Evolutionary conservation across 495 filamentous ascomycete species (phyloP).

Genomic region (Daldinia loculata): DNA sequence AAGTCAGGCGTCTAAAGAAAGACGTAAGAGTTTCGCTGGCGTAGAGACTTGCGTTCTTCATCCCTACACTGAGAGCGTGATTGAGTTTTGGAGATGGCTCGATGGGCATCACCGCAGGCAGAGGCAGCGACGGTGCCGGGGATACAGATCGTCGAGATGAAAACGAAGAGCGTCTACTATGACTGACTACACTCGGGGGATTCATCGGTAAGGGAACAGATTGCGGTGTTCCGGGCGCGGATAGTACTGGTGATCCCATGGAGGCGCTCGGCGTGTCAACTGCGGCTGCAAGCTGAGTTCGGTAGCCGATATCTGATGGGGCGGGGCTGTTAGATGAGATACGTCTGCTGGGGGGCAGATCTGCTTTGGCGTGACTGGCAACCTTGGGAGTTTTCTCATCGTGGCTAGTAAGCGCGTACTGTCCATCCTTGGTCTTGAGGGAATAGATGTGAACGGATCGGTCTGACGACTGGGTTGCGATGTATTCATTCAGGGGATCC

Average conservation of each 20-base stretch:
- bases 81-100: slow-evolving; percentile 76
- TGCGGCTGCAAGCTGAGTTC: slow-evolving; percentile 62
- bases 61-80: slow-evolving; percentile 64
- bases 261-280: slow-evolving; percentile 64
- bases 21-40: slow-evolving; percentile 98
- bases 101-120: slow-evolving; percentile 96
- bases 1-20: slow-evolving; percentile 94
- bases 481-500: slow-evolving; percentile 98
- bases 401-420: slow-evolving; percentile 75
- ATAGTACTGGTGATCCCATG: slow-evolving; percentile 84
- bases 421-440: slow-evolving; percentile 94
- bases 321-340: slow-evolving; percentile 94
- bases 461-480: slow-evolving; percentile 98
- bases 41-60: slow-evolving; percentile 89
- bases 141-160: slow-evolving; percentile 93
- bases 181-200: slow-evolving; percentile 83
- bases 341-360: slow-evolving; percentile 85
- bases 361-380: slow-evolving; percentile 76
- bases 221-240: slow-evolving; percentile 93
- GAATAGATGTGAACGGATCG: slow-evolving; percentile 97
- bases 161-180: slow-evolving; percentile 93
- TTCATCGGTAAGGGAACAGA: slow-evolving; percentile 95
- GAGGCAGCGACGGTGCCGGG: slow-evolving; percentile 91
- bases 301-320: slow-evolving; percentile 75
- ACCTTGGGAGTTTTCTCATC: slow-evolving; percentile 58